Percentiles rank a stretch among this genome's conserved stretches.
Evolutionary conservation across 2,329 filamentous ascomycete species (phyloP).

Genomic region (Pestalotiopsis sp.): DNA sequence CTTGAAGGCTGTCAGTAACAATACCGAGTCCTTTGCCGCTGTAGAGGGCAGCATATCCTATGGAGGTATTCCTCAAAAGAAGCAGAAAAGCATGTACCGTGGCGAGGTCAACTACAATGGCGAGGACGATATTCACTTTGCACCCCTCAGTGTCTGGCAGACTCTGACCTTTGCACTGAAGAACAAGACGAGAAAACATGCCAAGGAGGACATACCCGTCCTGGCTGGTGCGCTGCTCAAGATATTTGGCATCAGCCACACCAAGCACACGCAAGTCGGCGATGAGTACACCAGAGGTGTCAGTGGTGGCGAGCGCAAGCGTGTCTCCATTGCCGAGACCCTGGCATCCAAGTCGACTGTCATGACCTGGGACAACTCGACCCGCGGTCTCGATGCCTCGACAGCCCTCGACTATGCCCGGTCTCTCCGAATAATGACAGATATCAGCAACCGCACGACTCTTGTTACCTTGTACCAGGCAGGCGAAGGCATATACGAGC

Average conservation of each 20-base stretch:
- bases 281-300: conserved; percentile 72
- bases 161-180: conserved; percentile 74
- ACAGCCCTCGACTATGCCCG: conserved; percentile 76
- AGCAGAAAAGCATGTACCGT: conserved; percentile 67
- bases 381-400: conserved; percentile 71
- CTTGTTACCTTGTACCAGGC: conserved; percentile 14
- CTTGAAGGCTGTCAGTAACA: conserved; percentile 73
- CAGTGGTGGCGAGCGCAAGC: conserved; percentile 78
- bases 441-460: conserved; percentile 12
- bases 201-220: conserved; percentile 62
- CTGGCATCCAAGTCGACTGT: conserved; percentile 72
- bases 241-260: conserved; percentile 79
- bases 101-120: conserved; percentile 79
- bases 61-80: conserved; percentile 67
- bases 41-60: conserved; percentile 72
- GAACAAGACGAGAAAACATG: conserved; percentile 72
- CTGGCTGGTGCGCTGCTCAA: conserved; percentile 70
- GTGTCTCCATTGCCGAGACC: conserved; percentile 77
- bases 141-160: conserved; percentile 74
- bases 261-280: conserved; percentile 73
- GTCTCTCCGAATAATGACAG: conserved; percentile 46
- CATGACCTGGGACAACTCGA: conserved; percentile 76
- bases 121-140: conserved; percentile 76
- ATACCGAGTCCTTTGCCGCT: conserved; percentile 62
- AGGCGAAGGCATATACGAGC: conserved; percentile 6